Conservation (phyloP, 2,329 filamentous ascomycete genomes). For the Blastomyces percursus region DNA sequence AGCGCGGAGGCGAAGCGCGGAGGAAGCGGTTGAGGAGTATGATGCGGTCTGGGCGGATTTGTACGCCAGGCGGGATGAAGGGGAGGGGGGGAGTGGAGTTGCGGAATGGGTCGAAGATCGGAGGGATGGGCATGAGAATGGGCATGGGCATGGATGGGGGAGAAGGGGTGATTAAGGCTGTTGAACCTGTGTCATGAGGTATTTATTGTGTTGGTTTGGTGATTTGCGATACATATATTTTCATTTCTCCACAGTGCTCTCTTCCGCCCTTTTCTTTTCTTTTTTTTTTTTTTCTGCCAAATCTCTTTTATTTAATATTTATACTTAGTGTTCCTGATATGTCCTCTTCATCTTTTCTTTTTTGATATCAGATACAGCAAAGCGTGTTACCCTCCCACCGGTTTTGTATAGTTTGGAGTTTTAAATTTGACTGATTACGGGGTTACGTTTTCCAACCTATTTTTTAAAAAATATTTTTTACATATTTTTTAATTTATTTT, state of each 20-base stretch:
- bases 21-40: constrained; percentile 40
- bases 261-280: neutral
- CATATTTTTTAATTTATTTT: too few relatives aligned
- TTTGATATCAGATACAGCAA: neutral
- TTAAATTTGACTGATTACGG: neutral
- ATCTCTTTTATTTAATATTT: neutral
- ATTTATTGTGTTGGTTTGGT: neutral
- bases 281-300: neutral
- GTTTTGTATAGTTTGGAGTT: neutral
- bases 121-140: constrained; percentile 12
- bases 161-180: constrained; percentile 14
- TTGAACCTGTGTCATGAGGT: constrained; percentile 25
- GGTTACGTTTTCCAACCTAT: neutral
- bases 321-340: too few relatives aligned
- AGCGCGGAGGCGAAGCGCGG: constrained; percentile 37
- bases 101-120: constrained; percentile 15
- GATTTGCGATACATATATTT: neutral
- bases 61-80: constrained; percentile 29
- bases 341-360: neutral
- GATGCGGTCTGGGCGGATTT: constrained; percentile 34
- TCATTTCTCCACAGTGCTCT: neutral
- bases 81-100: constrained; percentile 3
- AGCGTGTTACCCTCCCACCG: neutral
- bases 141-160: constrained; percentile 12
- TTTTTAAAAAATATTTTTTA: too few relatives aligned